Base-by-base conservation (phyloP, 306 rosid species). In the Castanea sativa region DNA sequence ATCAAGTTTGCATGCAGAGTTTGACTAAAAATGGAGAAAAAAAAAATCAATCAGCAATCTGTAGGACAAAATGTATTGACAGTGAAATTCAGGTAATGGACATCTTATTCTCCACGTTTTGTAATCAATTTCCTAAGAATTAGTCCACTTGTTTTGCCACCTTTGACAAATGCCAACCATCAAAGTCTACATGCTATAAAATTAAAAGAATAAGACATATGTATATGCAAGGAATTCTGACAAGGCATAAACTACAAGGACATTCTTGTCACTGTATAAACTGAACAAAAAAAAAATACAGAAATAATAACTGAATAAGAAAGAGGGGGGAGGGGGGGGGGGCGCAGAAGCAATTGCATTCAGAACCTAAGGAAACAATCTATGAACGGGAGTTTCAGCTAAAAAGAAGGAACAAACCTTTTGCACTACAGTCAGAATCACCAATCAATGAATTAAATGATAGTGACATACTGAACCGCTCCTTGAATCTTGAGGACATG, bases 401-500 rank as follows among this genome's bases (percentile, higher is more conserved):
- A 33, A 63, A 76, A 21, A 61, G 19, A 55, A 33, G 72, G 35
- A 33, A 63, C 83, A 73, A 55, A 92, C 97, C 98, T 91, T 90
- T 91, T 68, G 90, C 51, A 20, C 32, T 83, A 73, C 73, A 67
- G 78, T 72, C 88, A 51, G 87, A 80, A 69, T 84, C 92, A n/a
- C 68, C 78, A 61, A 74, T 79, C 92, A 90, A 86, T 25, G 88
- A 87, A 73, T 53, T 57, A 38, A 85, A 88, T 29, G 85, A 80
- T 57, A 92, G 77, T 61, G 84, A 56, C 82, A 94, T 76, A 51
- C 88, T 81, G 49, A 84, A 83, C 83, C 60, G 82, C 83, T 90
- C 94, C 76, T 86, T 85, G 82, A 94, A 94, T 74, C 81, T 82
- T 13, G 83, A 53, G 3, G 98, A 92, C 25, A 94, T 76, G 90